phyloP scores from a whole-genome alignment of 768 basidiomycete genomes.

The Boletellus ananiceps region DNA sequence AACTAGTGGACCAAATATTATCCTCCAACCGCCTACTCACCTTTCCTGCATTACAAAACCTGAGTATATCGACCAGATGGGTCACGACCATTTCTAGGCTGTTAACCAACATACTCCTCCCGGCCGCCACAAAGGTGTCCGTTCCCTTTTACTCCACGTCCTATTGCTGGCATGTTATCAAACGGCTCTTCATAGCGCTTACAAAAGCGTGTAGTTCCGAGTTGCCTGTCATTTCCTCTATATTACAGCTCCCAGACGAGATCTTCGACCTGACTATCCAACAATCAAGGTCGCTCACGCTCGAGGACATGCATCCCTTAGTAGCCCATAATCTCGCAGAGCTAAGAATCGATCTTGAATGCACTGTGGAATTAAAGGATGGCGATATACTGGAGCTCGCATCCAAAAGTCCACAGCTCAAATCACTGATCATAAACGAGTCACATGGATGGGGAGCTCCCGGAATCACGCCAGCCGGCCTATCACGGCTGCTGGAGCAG shows the following conservation, averaged over 20 bases:
- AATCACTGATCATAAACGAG: background rate
- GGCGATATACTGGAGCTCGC: background rate
- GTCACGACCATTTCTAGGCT: too few relatives aligned
- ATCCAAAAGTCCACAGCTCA: background rate
- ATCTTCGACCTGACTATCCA: too few relatives aligned
- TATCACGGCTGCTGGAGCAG: background rate
- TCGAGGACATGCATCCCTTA: background rate
- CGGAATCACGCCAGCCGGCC: background rate
- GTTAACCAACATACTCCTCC: background rate
- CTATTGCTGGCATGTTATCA: too few relatives aligned
- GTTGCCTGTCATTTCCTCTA: too few relatives aligned
- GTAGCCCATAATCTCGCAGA: background rate
- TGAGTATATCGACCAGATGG: background rate
- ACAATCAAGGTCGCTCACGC: background rate
- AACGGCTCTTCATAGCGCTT: too few relatives aligned
- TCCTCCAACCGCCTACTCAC: background rate
- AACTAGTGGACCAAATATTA: background rate
- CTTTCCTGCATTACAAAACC: background rate
- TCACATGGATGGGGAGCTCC: background rate
- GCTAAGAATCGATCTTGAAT: background rate
- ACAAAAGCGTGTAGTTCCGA: too few relatives aligned
- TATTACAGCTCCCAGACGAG: too few relatives aligned
- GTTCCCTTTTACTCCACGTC: background rate
- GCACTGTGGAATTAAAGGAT: background rate
- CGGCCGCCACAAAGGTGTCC: background rate